Conservation (phyloP, 2,329 filamentous ascomycete genomes). For the Pestalotiopsis sp. region DNA sequence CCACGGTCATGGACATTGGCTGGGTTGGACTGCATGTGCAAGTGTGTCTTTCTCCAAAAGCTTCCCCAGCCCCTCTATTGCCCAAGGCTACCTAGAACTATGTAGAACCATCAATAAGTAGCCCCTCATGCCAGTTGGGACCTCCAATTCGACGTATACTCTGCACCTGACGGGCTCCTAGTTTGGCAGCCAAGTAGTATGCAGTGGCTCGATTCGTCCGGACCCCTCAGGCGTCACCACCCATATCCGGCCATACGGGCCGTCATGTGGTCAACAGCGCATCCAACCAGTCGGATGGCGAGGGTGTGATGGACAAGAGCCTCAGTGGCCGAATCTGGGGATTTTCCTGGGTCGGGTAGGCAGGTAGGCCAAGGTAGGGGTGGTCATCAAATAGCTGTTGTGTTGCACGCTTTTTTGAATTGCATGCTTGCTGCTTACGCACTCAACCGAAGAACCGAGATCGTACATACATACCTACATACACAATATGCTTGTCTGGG, state of each 20-base stretch:
- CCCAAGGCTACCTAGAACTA: too few species aligned
- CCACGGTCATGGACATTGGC: too few species aligned
- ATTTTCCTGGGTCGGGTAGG: not conserved
- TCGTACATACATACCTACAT: not conserved
- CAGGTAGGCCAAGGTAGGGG: too few species aligned
- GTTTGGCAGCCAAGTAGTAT: not conserved
- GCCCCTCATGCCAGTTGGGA: not conserved
- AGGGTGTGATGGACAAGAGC: slow-evolving; percentile 5
- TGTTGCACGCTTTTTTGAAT: not conserved
- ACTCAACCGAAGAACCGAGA: not conserved
- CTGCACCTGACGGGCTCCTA: slow-evolving; percentile 1
- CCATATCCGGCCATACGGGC: not conserved
- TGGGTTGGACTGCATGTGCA: too few species aligned
- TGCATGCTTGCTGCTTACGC: not conserved
- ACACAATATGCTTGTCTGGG: not conserved
- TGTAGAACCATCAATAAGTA: too few species aligned
- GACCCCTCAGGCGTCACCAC: not conserved
- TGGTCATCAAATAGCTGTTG: too few species aligned
- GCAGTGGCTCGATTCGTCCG: not conserved
- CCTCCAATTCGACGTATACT: not conserved
- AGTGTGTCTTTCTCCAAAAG: not conserved
- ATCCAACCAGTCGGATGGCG: not conserved
- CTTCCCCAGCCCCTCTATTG: not conserved
- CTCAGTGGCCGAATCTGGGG: not conserved
- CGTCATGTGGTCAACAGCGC: not conserved